Percentiles rank a stretch among this genome's conserved stretches.
phyloP scores from a whole-genome alignment of 768 basidiomycete species.

The Lactarius hengduanensis region DNA sequence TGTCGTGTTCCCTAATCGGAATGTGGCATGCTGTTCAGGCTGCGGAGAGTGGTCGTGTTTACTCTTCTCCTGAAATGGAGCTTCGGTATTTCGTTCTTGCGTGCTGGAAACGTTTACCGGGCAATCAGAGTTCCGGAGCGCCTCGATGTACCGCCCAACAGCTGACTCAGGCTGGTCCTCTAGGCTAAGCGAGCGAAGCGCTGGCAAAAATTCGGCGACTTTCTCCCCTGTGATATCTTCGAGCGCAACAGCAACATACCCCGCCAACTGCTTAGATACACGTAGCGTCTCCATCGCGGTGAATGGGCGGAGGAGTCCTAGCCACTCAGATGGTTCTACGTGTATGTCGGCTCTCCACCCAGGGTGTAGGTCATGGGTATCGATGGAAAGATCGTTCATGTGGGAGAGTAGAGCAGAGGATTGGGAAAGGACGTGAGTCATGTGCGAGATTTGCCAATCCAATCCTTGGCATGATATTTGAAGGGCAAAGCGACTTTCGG shows the following conservation, averaged over 20 bases:
- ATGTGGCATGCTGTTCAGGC: neutral
- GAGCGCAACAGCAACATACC: neutral
- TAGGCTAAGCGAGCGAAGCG: neutral
- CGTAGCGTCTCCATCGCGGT: neutral
- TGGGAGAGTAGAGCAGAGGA: neutral
- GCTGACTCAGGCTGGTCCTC: neutral
- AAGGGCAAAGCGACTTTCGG: neutral
- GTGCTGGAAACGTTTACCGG: neutral
- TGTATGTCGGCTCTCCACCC: neutral
- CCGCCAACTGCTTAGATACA: neutral
- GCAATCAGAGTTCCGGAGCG: neutral
- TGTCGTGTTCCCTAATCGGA: neutral
- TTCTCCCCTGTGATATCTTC: neutral
- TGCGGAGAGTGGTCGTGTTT: too few relatives aligned
- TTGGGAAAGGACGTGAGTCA: neutral
- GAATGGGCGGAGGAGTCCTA: conserved; percentile 5
- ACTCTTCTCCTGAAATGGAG: neutral
- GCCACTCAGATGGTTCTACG: neutral
- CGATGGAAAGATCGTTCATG: neutral
- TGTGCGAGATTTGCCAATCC: conserved; percentile 6
- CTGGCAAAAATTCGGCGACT: neutral
- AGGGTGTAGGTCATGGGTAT: neutral
- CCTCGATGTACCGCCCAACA: neutral
- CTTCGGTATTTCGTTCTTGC: neutral
- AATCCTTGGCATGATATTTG: neutral